Conservation (phyloP, 306 rosid species). For the Cercis canadensis region DNA sequence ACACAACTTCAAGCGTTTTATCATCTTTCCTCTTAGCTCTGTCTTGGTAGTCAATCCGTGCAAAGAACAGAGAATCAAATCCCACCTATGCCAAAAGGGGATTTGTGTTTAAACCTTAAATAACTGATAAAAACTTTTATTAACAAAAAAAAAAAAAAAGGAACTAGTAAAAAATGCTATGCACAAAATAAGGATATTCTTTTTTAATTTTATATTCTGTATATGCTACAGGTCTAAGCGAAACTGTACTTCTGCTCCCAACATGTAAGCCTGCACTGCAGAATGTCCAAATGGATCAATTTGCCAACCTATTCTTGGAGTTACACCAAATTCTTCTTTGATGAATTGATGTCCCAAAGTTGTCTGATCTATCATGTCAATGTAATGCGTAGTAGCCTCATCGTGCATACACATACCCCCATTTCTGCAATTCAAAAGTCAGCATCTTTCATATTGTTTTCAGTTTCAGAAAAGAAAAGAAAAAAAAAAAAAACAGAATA, state of each 20-base stretch:
- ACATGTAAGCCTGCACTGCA: constrained; percentile 78
- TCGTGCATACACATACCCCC: constrained; percentile 97
- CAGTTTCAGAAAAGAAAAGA: too few species aligned
- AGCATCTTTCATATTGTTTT: neutral
- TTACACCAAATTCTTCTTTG: constrained; percentile 62
- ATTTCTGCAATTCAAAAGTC: constrained; percentile 55
- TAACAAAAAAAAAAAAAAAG: too few species aligned
- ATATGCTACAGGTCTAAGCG: neutral
- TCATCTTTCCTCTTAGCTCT: constrained; percentile 70
- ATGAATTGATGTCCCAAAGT: constrained; percentile 81
- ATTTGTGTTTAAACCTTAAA: neutral
- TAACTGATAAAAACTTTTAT: constrained; percentile 19
- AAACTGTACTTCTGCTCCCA: constrained; percentile 70
- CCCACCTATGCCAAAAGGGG: constrained; percentile 53
- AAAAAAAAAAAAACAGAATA: too few species aligned
- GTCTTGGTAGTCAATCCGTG: constrained; percentile 88
- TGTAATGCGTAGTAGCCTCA: constrained; percentile 83
- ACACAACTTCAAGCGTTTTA: constrained; percentile 79
- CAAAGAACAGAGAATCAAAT: constrained; percentile 80
- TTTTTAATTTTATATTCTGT: constrained; percentile 4
- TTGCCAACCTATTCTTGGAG: constrained; percentile 88
- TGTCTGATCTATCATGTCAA: constrained; percentile 95
- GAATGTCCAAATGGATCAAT: constrained; percentile 96
- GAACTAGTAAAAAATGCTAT: too few species aligned
- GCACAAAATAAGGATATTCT: neutral